A percentile compares a stretch with the other conserved stretches of the same genome.
Evolutionary conservation across 257 asterid genomes (phyloP).

Genomic region (Nicotiana tomentosiformis): DNA sequence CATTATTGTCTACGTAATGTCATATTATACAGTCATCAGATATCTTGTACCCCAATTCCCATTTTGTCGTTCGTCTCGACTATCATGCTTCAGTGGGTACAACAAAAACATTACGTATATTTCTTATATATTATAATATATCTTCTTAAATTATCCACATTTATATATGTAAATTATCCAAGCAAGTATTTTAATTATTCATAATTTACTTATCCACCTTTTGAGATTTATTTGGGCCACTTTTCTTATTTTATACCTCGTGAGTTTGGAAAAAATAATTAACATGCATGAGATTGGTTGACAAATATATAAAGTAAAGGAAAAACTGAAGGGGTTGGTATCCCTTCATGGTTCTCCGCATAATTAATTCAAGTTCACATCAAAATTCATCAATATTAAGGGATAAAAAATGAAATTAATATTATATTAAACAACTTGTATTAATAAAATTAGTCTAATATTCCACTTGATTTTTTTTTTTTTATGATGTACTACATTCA

Average conservation of each 20-base stretch:
- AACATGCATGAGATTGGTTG: not conserved
- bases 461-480: no score
- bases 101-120: no score
- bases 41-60: not conserved
- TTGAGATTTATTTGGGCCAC: slow-evolving; percentile 3
- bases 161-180: not conserved
- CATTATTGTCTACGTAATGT: not conserved
- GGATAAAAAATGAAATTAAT: no score
- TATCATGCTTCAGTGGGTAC: not conserved
- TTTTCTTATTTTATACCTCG: not conserved
- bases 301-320: not conserved
- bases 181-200: not conserved
- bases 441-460: no score
- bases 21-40: not conserved
- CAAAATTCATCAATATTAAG: no score
- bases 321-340: not conserved
- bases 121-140: not conserved
- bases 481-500: no score
- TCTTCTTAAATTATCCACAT: no score
- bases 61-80: not conserved
- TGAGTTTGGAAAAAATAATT: not conserved
- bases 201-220: not conserved
- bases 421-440: no score
- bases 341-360: no score
- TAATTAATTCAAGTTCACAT: no score